Evolutionary conservation across 306 rosid genomes (phyloP), one percentile per base, ranked within the genome.

Genomic region (Gastrolobium villosum): DNA sequence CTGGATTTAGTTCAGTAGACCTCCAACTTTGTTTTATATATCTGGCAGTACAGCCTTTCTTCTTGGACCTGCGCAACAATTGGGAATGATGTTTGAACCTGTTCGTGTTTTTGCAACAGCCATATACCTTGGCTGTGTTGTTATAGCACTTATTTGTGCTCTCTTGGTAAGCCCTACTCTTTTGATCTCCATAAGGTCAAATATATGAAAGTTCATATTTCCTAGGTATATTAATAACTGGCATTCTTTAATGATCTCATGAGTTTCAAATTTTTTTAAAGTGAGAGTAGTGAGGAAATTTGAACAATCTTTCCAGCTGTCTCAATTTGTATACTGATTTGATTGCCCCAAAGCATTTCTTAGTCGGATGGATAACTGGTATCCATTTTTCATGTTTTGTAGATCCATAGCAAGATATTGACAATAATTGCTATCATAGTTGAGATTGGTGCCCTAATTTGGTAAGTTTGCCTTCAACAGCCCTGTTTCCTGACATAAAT

Each of bases 31-130:
- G 66, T 68, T 74, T 85, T 76, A 72, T 52, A 73, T 75, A 32
- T 88, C 72, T 86, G 91, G 83, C 99, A 95, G 99, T 88, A 95
- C 99, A 85, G 97, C 87, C 61, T 93, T 95, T 89, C 98, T 95
- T 62, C 75, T 93, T 68, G 99, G 99, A 81, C 88, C 92, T 48
- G 80, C 62, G 53, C 90, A 78, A 82, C 99, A 95, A 78, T 46
- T 91, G 28, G 64, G 72, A 84, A 87, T 95, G 95, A 95, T 95
- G 99, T 90, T 95, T 84, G 98, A 95, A 59, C 82, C 92, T 66
- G 90, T 79, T 70, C 98, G 99, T 41, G 40, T 85, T 14, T 86
- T 79, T 84, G 98, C 99, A 41, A 89, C 99, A 26, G 89, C 89
- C 71, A 77, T 92, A 69, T 95, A 90, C 88, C 89, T 95, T 31